A percentile compares a stretch with the other conserved stretches of the same genome.
Evolutionary conservation across 2,329 filamentous ascomycete genomes (phyloP).

Genomic region (Aspergillus versicolor): DNA sequence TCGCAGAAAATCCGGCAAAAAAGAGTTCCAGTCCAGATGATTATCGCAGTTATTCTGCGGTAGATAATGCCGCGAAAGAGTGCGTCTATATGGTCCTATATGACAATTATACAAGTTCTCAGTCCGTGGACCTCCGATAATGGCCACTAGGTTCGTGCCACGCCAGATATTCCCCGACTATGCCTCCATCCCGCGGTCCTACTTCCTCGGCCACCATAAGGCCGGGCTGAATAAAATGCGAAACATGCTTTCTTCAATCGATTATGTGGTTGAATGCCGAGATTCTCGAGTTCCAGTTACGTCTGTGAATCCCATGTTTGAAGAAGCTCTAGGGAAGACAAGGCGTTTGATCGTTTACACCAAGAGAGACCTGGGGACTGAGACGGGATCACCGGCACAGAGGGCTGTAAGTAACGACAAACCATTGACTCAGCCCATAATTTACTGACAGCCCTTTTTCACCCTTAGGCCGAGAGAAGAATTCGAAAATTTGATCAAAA

Average conservation of each 20-base stretch:
- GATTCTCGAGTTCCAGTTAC: slow-evolving; percentile 89
- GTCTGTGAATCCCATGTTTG: slow-evolving; percentile 86
- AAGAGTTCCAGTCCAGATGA: background rate
- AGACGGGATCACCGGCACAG: slow-evolving; percentile 39
- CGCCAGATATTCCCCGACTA: slow-evolving; percentile 72
- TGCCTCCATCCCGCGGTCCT: slow-evolving; percentile 76
- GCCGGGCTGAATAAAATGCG: slow-evolving; percentile 81
- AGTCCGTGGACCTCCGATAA: slow-evolving; percentile 10
- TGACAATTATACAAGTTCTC: background rate
- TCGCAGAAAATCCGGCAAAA: background rate
- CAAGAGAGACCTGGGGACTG: slow-evolving; percentile 72
- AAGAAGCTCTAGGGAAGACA: slow-evolving; percentile 69
- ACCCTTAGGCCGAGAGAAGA: slow-evolving; percentile 30
- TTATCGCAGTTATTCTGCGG: background rate
- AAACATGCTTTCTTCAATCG: slow-evolving; percentile 72
- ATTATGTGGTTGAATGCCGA: slow-evolving; percentile 89
- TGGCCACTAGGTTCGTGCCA: slow-evolving; percentile 62
- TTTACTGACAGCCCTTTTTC: slow-evolving; percentile 4
- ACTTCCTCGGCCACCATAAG: slow-evolving; percentile 91
- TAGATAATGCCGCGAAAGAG: slow-evolving; percentile 5
- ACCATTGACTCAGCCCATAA: background rate
- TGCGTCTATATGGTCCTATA: background rate
- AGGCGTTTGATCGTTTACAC: slow-evolving; percentile 86
- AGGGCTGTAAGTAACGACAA: slow-evolving; percentile 34
- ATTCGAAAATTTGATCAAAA: slow-evolving; percentile 35